These are phyloP conservation scores for Mrakia blollopis DNA, from an alignment of 768 basidiomycete genomes.

Conservation along the genomic window DNA sequence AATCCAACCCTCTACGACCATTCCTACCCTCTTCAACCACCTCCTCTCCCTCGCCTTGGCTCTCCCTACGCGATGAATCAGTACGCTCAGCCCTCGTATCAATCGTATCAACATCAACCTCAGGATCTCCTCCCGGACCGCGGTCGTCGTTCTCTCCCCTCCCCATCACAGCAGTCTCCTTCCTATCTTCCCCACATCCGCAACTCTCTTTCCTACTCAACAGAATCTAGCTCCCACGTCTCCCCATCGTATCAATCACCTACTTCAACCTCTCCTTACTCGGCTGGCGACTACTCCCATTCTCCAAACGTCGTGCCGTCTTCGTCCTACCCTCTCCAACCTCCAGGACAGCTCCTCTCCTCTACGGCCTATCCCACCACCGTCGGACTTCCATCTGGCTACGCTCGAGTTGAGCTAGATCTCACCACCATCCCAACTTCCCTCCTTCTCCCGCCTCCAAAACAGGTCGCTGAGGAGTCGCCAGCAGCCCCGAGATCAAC, in stretches of 20 bases:
- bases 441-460: conserved; percentile 4
- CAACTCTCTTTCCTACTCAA: not conserved
- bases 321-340: not conserved
- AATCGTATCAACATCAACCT: not conserved
- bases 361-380: not conserved
- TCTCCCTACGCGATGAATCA: not conserved
- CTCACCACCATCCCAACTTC: conserved; percentile 10
- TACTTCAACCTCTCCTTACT: not conserved
- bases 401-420: not conserved
- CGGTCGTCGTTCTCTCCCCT: not conserved
- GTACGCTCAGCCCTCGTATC: not conserved
- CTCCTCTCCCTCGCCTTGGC: not conserved
- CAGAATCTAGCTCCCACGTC: not conserved
- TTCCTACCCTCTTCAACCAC: not conserved
- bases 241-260: not conserved
- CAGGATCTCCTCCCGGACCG: not conserved
- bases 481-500: not conserved
- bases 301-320: not conserved
- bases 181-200: not conserved
- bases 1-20: not conserved
- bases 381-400: not conserved
- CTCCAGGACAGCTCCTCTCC: not conserved
- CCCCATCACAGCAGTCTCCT: not conserved
- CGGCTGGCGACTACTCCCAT: not conserved
- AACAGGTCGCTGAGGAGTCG: not conserved